A percentile compares a stretch with the other conserved stretches of the same genome.
phyloP scores from a whole-genome alignment of 2,329 filamentous ascomycete genomes.

The Verticillium tricorpus region DNA sequence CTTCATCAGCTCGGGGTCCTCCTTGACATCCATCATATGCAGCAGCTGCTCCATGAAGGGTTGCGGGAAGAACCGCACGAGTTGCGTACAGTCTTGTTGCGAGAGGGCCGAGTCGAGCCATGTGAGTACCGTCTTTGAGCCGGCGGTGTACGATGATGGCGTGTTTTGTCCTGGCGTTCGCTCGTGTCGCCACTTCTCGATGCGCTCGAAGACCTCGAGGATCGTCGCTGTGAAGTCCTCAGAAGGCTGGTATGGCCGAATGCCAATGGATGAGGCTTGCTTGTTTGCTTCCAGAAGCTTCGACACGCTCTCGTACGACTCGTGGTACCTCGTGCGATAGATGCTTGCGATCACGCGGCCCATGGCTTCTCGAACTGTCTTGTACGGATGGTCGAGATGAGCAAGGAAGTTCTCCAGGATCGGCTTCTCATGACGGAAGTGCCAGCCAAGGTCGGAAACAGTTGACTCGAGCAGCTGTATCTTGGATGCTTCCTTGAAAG shows the following conservation, averaged over 20 bases:
- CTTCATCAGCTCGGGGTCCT: constrained; percentile 91
- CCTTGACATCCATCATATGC: constrained; percentile 99
- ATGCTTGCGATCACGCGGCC: constrained; percentile 84
- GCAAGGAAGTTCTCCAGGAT: constrained; percentile 84
- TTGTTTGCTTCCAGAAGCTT: constrained; percentile 76
- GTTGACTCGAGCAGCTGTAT: constrained; percentile 85
- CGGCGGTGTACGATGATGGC: constrained; percentile 89
- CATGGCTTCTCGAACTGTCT: constrained; percentile 92
- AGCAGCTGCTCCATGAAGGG: constrained; percentile 88
- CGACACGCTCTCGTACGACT: constrained; percentile 80
- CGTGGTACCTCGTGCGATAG: constrained; percentile 87
- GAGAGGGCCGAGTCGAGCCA: constrained; percentile 92
- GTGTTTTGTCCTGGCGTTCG: constrained; percentile 85
- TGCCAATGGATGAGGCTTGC: constrained; percentile 73
- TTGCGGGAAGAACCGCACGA: constrained; percentile 86
- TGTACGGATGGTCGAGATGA: constrained; percentile 96
- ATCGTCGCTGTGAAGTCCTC: constrained; percentile 71
- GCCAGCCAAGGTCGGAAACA: constrained; percentile 88
- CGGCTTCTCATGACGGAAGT: constrained; percentile 85
- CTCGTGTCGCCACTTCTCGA: constrained; percentile 85
- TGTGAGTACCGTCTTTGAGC: constrained; percentile 89
- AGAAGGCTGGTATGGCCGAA: constrained; percentile 74
- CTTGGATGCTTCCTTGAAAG: constrained; percentile 98
- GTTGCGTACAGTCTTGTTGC: constrained; percentile 86
- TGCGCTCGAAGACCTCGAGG: constrained; percentile 67